Evolutionary conservation across 306 rosid species (phyloP).

Genomic region (Quercus ilex): DNA sequence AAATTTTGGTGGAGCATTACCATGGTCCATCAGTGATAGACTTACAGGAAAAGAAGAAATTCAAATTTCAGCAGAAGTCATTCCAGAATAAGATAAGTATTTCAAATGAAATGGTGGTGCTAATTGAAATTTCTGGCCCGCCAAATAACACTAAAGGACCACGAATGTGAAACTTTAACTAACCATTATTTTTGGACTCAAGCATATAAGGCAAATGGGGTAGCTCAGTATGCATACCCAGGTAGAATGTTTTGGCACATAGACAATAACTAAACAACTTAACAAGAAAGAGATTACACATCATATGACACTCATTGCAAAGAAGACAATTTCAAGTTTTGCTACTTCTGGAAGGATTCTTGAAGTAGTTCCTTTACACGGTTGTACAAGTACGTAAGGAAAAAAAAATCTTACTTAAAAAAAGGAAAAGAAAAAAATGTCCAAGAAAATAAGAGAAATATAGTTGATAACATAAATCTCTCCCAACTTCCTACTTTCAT

Average conservation of each 20-base stretch:
- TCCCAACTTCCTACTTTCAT: neutral
- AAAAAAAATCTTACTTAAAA: neutral
- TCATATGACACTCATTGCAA: neutral
- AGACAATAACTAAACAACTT: neutral
- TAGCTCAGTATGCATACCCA: neutral
- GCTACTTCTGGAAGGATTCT: neutral
- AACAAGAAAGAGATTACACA: constrained; percentile 10
- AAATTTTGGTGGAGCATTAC: constrained; percentile 39
- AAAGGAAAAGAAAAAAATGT: neutral
- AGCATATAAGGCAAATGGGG: constrained; percentile 1
- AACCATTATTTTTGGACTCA: neutral
- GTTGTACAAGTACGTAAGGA: neutral
- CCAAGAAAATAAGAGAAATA: neutral
- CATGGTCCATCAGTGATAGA: constrained; percentile 29
- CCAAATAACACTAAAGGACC: neutral
- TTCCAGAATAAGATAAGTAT: neutral
- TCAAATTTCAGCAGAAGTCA: constrained; percentile 8
- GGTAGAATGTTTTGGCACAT: neutral
- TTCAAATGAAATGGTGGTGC: constrained; percentile 8
- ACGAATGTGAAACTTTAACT: constrained; percentile 3
- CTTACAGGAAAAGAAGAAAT: constrained; percentile 21
- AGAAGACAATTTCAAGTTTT: neutral
- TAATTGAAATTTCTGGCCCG: neutral
- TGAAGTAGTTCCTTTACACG: neutral
- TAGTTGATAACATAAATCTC: neutral